Percentiles rank a stretch among this genome's conserved stretches.
These are phyloP conservation scores for Amanita pseudoporphyria DNA, from an alignment of 768 basidiomycete species.

Conservation along the genomic window DNA sequence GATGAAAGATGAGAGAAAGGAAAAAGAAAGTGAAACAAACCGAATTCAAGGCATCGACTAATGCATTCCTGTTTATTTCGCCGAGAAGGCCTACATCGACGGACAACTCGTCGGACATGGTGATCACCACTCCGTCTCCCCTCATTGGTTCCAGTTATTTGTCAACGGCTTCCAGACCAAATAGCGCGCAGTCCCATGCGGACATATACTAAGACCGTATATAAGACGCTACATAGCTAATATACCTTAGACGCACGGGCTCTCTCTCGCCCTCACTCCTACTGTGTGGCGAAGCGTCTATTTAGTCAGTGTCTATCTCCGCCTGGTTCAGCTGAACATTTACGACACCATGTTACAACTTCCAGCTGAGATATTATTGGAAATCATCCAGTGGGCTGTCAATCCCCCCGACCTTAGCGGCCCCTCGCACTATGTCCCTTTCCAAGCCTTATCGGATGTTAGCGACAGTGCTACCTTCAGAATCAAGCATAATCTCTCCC, in stretches of 20 bases:
- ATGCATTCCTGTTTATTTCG: slow-evolving; percentile 70
- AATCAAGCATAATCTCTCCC: slow-evolving; percentile 32
- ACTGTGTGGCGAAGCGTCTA: too few relatives aligned
- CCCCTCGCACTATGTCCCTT: slow-evolving; percentile 33
- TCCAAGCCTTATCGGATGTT: slow-evolving; percentile 24
- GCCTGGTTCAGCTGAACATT: slow-evolving; percentile 14
- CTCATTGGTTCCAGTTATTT: background rate
- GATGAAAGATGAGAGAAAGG: slow-evolving; percentile 1
- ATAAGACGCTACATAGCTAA: too few relatives aligned
- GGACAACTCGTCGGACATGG: slow-evolving; percentile 15
- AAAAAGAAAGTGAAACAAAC: slow-evolving; percentile 26
- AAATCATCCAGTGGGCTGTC: slow-evolving; percentile 38
- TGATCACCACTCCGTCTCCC: background rate
- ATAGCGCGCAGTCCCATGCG: background rate
- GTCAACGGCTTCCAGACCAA: background rate
- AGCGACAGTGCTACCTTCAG: slow-evolving; percentile 21
- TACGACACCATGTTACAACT: slow-evolving; percentile 17
- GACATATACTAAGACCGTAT: too few relatives aligned
- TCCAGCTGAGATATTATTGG: slow-evolving; percentile 47
- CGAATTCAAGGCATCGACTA: slow-evolving; percentile 81
- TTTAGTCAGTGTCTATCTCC: too few relatives aligned
- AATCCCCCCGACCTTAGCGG: slow-evolving; percentile 15
- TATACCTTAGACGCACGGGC: too few relatives aligned
- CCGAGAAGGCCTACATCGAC: slow-evolving; percentile 59
- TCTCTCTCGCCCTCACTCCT: too few relatives aligned